These are phyloP conservation scores for Rubroboletus satanas DNA, from an alignment of 768 basidiomycete genomes.

Conservation along the genomic window DNA sequence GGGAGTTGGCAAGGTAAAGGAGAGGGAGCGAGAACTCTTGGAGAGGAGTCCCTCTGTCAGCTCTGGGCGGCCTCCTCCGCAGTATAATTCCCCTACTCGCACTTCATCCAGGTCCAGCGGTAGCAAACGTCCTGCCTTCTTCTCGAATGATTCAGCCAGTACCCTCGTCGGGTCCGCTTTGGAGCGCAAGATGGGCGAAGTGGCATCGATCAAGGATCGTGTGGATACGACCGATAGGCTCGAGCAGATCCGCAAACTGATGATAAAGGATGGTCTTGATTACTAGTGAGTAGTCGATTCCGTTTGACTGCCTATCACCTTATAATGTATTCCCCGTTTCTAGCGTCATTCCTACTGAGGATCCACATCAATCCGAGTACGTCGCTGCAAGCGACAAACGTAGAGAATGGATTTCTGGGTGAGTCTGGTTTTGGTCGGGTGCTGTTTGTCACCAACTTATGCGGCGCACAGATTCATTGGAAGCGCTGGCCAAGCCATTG, in stretches of 20 bases:
- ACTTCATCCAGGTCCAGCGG: slow-evolving; percentile 38
- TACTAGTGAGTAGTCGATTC: slow-evolving; percentile 58
- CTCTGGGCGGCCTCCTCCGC: slow-evolving; percentile 37
- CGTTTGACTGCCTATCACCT: slow-evolving; percentile 4
- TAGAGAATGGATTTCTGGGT: slow-evolving; percentile 76
- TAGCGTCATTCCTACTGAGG: slow-evolving; percentile 74
- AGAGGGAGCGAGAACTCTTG: slow-evolving; percentile 38
- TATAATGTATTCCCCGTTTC: slow-evolving; percentile 1
- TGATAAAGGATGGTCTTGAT: slow-evolving; percentile 65
- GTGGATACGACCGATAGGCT: slow-evolving; percentile 60
- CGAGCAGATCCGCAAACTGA: slow-evolving; percentile 58
- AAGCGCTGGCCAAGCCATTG: slow-evolving; percentile 66
- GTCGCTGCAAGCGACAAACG: slow-evolving; percentile 74
- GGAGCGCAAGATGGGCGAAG: slow-evolving; percentile 66
- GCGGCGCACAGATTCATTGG: slow-evolving; percentile 50
- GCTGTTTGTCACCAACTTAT: slow-evolving; percentile 17
- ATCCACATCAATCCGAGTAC: slow-evolving; percentile 82
- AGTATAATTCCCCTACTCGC: slow-evolving; percentile 32
- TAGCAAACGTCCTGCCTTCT: slow-evolving; percentile 40
- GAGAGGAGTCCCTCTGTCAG: slow-evolving; percentile 31
- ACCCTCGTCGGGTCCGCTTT: slow-evolving; percentile 74
- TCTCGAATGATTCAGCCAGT: slow-evolving; percentile 61
- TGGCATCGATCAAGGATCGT: slow-evolving; percentile 48
- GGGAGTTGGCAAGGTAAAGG: slow-evolving; percentile 57
- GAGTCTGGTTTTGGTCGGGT: slow-evolving; percentile 33